phyloP scores from a whole-genome alignment of 805 yeast species.

The Candida sanyiensis region DNA sequence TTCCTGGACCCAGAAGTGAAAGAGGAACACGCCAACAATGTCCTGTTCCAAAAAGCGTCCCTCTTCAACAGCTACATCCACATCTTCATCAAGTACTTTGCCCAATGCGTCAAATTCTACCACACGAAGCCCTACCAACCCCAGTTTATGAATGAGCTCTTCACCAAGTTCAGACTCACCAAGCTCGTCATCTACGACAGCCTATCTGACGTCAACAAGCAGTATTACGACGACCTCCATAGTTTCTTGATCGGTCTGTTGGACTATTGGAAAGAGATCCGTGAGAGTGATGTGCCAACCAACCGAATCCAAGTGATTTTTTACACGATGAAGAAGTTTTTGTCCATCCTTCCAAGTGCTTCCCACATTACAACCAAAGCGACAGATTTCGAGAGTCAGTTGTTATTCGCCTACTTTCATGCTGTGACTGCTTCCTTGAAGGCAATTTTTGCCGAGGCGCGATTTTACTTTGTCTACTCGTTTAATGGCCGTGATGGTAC shows the following conservation, averaged over 20 bases:
- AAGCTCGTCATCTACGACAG: constrained; percentile 17
- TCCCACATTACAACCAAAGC: constrained; percentile 6
- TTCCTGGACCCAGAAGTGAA: constrained; percentile 14
- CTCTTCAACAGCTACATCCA: constrained; percentile 19
- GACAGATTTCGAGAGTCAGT: constrained; percentile 15
- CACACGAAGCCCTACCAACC: constrained; percentile 29
- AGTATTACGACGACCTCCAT: constrained; percentile 16
- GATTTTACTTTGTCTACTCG: constrained; percentile 31
- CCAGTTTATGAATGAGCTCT: constrained; percentile 26
- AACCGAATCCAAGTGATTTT: constrained; percentile 23
- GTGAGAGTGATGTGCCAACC: constrained; percentile 8
- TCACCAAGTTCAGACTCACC: constrained; percentile 18
- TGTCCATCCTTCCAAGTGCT: constrained; percentile 20
- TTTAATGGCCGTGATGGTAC: constrained; percentile 33
- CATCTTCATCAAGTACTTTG: constrained; percentile 22
- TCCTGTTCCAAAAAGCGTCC: constrained; percentile 17
- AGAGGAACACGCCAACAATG: constrained; percentile 9
- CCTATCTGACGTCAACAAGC: constrained; percentile 10
- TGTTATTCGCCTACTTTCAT: constrained; percentile 29
- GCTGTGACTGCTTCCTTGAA: constrained; percentile 29
- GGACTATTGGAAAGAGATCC: constrained; percentile 15
- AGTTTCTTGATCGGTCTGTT: constrained; percentile 11
- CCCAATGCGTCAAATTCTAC: constrained; percentile 30
- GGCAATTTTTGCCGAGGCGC: constrained; percentile 32
- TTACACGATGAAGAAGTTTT: constrained; percentile 22